Base-by-base conservation (phyloP, 768 basidiomycete genomes). In the Mycena galericulata region DNA sequence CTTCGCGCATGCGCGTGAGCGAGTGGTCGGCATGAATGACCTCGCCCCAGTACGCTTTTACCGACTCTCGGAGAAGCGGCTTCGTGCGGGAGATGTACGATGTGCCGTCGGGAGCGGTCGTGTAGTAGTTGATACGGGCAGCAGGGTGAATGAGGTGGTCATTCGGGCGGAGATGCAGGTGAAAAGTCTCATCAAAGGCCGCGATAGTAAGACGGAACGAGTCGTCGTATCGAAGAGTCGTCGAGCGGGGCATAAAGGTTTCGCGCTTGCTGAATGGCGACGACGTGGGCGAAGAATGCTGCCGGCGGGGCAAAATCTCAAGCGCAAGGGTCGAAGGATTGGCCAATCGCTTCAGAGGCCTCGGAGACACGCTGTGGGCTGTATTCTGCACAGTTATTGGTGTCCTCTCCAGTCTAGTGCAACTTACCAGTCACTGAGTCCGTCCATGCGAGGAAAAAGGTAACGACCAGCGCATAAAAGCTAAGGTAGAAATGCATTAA, bases 141-240 rank as follows among this genome's bases (percentile, higher is more conserved):
- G 90, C 87, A 46, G 93, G 90, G 75, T 95, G 93, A 56, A 95
- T 82, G 68, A 96, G 88, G 69, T 93, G 82, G 69, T 91, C 87
- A 75, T 93, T 94, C 10, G 94, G 94, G 20, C 87, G 87, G 54
- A 96, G 83, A 73, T 95, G 91, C 49, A 96, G 84, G 75, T 91
- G 83, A 74, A 89, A 92, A 29, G 83, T 86, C 45, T 91, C 85
- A 69, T 85, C 85, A 72, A 91, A 91, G 12, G 89, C 91, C 46
- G 89, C 84, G 56, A 94, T 79, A 30, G 87, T 87, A 56, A 94
- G 84, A 29, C 92, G 87, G 76, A 93, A 89, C 12, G 88, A 88
- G 76, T 94, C 92, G 73, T 88, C 85, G 76, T 90, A 86, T 46
- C 84, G 88, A 41, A 94, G 86, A 32, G 82, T 81, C 56, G 85